Evolutionary conservation across 2,329 filamentous ascomycete species (phyloP).

Genomic region (Colletotrichum tropicale): DNA sequence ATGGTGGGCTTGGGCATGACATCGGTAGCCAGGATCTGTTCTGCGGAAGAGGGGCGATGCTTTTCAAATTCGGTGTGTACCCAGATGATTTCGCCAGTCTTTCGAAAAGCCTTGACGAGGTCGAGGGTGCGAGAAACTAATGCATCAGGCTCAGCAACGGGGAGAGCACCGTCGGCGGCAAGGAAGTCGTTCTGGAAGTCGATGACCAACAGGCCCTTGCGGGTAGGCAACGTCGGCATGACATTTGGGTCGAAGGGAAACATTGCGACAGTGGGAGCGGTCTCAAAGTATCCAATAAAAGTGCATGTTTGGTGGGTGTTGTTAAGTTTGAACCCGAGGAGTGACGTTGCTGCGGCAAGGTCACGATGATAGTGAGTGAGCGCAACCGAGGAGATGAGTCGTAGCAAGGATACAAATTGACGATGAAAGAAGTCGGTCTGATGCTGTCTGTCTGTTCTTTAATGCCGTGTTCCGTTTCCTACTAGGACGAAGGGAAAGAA

Average conservation of each 20-base stretch:
- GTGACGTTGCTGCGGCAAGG: neutral
- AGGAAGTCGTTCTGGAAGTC: constrained; percentile 94
- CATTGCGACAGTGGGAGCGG: constrained; percentile 37
- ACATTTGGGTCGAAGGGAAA: constrained; percentile 61
- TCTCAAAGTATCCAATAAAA: neutral
- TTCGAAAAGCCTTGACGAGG: constrained; percentile 76
- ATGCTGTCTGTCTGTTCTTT: neutral
- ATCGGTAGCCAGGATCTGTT: constrained; percentile 52
- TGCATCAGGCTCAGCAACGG: constrained; percentile 65
- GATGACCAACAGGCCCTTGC: constrained; percentile 78
- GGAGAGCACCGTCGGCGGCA: constrained; percentile 68
- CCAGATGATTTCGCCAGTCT: constrained; percentile 79
- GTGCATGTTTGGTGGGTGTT: neutral
- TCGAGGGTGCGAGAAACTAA: constrained; percentile 71
- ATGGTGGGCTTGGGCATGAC: neutral
- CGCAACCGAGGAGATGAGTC: neutral
- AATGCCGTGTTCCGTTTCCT: neutral
- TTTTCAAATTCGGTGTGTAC: constrained; percentile 75
- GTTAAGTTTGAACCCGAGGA: neutral
- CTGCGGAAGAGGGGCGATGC: constrained; percentile 61
- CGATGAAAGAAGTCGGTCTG: neutral
- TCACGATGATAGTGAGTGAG: neutral
- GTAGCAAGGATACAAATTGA: neutral
- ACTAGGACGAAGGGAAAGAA: neutral
- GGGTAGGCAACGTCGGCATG: constrained; percentile 61